These are phyloP conservation scores for Luffa acutangula DNA, from an alignment of 306 rosid species.

Conservation along the genomic window DNA sequence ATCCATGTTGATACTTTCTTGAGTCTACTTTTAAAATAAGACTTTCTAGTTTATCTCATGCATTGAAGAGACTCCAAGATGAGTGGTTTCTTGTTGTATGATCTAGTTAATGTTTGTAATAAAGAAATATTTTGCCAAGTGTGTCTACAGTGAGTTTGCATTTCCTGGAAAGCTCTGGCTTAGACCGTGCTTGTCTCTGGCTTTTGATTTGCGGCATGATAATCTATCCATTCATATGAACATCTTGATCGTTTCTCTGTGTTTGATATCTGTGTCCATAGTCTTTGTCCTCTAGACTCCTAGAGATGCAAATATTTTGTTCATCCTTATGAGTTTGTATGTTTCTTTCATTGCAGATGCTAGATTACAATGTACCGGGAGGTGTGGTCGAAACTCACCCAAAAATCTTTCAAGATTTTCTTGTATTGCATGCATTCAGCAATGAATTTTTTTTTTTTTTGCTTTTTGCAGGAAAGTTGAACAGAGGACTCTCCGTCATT, in stretches of 20 bases:
- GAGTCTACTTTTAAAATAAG: not conserved
- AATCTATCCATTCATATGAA: not conserved
- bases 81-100: not conserved
- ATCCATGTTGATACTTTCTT: not conserved
- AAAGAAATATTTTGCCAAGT: not conserved
- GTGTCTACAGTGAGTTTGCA: not conserved
- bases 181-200: not conserved
- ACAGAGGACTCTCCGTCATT: conserved; percentile 39
- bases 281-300: not conserved
- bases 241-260: not conserved
- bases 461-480: conserved; percentile 29
- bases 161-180: not conserved
- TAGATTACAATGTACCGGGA: conserved; percentile 45
- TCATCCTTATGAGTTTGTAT: not conserved
- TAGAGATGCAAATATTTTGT: not conserved
- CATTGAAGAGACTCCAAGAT: not conserved
- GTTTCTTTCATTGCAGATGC: conserved; percentile 28
- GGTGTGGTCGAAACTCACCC: conserved; percentile 10
- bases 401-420: not conserved
- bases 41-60: not conserved
- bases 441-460: no score
- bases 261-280: not conserved
- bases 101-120: not conserved
- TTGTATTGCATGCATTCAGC: not conserved
- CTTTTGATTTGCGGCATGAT: not conserved